Base-by-base conservation (phyloP, 2,329 filamentous ascomycete species). In the Fusarium guadeloupense region DNA sequence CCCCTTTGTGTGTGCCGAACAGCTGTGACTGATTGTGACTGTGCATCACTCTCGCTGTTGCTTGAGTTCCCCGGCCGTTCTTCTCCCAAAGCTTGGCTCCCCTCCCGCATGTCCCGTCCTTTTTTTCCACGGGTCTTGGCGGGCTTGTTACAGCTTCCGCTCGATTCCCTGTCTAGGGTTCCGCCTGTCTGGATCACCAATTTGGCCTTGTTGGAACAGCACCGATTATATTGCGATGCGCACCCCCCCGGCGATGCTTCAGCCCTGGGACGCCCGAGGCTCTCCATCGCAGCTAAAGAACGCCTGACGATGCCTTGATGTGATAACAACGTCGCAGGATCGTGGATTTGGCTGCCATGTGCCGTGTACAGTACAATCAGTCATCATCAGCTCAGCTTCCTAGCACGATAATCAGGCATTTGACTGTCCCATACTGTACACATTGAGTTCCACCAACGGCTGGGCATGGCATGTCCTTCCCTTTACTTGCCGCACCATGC, bases 121-220 rank as follows among this genome's bases (percentile, higher is more conserved):
- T 39, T 49, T 19, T 42, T 16, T 28, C 39, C 41, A 52, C 42
- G 33, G 53, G 34, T 28, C 35, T 51, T 60, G 34, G 37, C 30
- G 49, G 41, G 33, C 60, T 55, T 59, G 23, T 49, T 31, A 14
- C 34, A 35, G 54, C 37, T 26, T 16, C 50, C 33, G 40, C 55
- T 42, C 62, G 62, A 65, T 66, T 62, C 53, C 57, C 34, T 66
- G 62, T 53, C 42, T 35, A 50, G 40, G 41, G 56, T 48, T 46
- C 62, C 62, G 45, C 48, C 57, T 42, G 57, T 62, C 57, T 55
- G 53, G 62, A 65, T 65, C 62, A 62, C 48, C 46, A 58, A 55
- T 54, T 54, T 65, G 41, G 62, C 48, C 34, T 38, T 65, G 53
- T 33, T 42, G 26, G 41, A 23, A 42, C 34, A 23, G 34, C 19